Evolutionary conservation across 1,284 basidiomycete species (phyloP), one percentile per base, ranked within the genome.

Genomic region (Sporisorium reilianum): DNA sequence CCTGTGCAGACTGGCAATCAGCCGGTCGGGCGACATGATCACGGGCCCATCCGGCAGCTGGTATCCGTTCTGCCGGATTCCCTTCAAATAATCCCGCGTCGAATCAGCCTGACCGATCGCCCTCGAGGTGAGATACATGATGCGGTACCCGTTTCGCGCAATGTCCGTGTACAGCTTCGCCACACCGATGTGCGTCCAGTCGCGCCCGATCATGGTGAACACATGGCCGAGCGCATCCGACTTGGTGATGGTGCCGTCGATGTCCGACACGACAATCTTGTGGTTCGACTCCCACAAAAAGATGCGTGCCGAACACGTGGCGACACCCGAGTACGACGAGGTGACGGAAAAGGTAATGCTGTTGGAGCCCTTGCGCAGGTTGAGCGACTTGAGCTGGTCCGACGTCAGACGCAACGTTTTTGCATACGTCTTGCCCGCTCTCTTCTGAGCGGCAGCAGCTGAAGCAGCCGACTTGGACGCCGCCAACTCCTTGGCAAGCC

Each of bases 111-210:
- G 97, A 0, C 97, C 97, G 71, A 99, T 98, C 2, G 97, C 96
- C 38, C 97, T 89, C 16, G 95, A 97, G 0, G 97, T 99, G 22
- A 99, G 89, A 85, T 99, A 99, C 90, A 99, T 91, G 81, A 99
- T 92, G 87, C 95, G 95, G 88, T 99, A 99, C 38, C 97, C 97
- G 81, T 99, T 99, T 65, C 93, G 90, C 59, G 85, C 84, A 71
- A 99, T 97, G 82, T 99, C 97, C 3, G 94, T 97, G 86, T 99
- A 99, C 22, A 99, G 88, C 86, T 99, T 99, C 7, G 97, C 97
- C 20, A 99, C 96, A 18, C 97, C 97, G 18, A 94, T 88, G 84
- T 99, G 97, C 5, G 97, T 99, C 97, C 97, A 99, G 85, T 99
- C 97, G n/a, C 96, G 90, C 5, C 97, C 97, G 77, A 99, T 97